phyloP scores from a whole-genome alignment of 164 flowering plant genomes.

The Magnolia sinica region DNA sequence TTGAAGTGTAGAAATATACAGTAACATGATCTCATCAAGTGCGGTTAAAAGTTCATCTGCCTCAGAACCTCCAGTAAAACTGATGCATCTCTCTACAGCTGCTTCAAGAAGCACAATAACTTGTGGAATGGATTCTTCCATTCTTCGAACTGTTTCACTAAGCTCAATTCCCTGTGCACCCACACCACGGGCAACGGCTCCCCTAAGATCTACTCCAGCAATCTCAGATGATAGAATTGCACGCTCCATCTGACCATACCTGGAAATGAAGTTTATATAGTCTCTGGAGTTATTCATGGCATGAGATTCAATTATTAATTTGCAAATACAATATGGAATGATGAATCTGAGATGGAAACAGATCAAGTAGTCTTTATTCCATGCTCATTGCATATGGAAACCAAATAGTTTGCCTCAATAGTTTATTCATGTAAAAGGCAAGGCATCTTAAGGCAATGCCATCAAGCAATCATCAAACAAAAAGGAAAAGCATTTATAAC shows the following conservation, averaged over 20 bases:
- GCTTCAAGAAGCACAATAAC: slow-evolving; percentile 90
- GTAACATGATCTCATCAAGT: slow-evolving; percentile 87
- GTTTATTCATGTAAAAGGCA: neutral
- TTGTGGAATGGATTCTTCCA: slow-evolving; percentile 99
- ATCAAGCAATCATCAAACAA: neutral
- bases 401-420: too few relatives aligned
- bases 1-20: slow-evolving; percentile 77
- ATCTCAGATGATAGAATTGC: slow-evolving; percentile 90
- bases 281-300: neutral
- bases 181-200: slow-evolving; percentile 84
- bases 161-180: slow-evolving; percentile 99
- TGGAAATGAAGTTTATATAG: slow-evolving; percentile 17
- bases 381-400: neutral
- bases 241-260: slow-evolving; percentile 97
- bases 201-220: slow-evolving; percentile 79
- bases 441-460: neutral
- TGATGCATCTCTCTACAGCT: slow-evolving; percentile 95
- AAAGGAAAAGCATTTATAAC: neutral
- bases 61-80: slow-evolving; percentile 97
- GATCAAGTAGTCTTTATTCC: neutral
- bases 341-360: neutral
- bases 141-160: slow-evolving; percentile 96
- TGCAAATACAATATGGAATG: neutral
- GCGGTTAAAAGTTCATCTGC: slow-evolving; percentile 89
- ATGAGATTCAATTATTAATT: neutral